These are phyloP conservation scores for grape (Vitis vinifera) DNA, from an alignment of 164 flowering plant genomes.

Conservation along the genomic window ASM3070453v1 NC_081823.1:6001501-6002000, in stretches of 20 bases:
- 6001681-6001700: neutral
- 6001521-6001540: too few species aligned
- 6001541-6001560: too few species aligned
- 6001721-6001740: neutral
- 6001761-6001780: neutral
- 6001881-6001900: neutral
- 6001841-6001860: conserved; percentile 9
- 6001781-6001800: neutral
- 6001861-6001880: conserved; percentile 1
- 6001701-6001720: neutral
- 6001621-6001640: conserved; percentile 6
- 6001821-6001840: conserved; percentile 14
- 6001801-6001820: neutral
- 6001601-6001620: neutral
- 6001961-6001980: too few species aligned
- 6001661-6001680: neutral
- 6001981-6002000: too few species aligned
- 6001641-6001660: neutral
- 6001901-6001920: too few species aligned
- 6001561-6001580: too few species aligned
- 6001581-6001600: neutral
- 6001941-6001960: too few species aligned
- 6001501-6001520: too few species aligned
- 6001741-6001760: neutral
- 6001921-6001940: too few species aligned